Evolutionary conservation across 805 yeast species (phyloP), one percentile per base, ranked within the genome.

Genomic region (Candida sanyiensis): DNA sequence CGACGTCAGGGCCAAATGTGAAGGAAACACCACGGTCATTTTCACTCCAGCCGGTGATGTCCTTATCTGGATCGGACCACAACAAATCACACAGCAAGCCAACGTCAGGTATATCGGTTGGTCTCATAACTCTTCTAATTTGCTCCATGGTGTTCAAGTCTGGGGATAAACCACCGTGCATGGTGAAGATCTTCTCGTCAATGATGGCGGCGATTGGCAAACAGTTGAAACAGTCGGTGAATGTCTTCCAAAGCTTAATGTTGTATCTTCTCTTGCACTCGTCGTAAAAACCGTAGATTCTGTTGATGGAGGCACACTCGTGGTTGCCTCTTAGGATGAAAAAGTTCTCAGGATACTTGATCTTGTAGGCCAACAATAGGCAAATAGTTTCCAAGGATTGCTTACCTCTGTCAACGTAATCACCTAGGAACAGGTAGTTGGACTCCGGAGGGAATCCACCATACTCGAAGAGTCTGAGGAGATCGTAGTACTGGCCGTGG

Each of bases 391-490:
- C 98, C 54, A 93, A 69, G 22, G 96, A 86, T 70, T 93, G 97
- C 62, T 89, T 88, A 58, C 98, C 98, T 73, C 98, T 83, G 70
- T 90, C 98, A 50, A 90, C 98, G 60, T 90, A 90, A 72, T 90
- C 98, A 50, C 98, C 98, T 44, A 90, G 67, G 61, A 90, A 90
- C 55, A 90, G 70, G 68, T 90, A 90, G 69, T 90, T 90, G 15
- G 97, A 95, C 63, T 93, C 97, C 10, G 98, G 98, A 2, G 98
- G 98, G 73, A 93, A 90, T 3, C 97, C 98, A 55, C 98, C 97
- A 59, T 90, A 90, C 69, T 93, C 97, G 57, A 90, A 90, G 54
- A 90, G 75, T 65, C 98, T 83, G 61, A 90, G 74, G 55, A 90
- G 76, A 65, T 90, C 98, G 61, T 90, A 90, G 66, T 93, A 90